A percentile compares a stretch with the other conserved stretches of the same genome.
phyloP scores from a whole-genome alignment of 805 yeast genomes.

The Candida coquimbonensis region DNA sequence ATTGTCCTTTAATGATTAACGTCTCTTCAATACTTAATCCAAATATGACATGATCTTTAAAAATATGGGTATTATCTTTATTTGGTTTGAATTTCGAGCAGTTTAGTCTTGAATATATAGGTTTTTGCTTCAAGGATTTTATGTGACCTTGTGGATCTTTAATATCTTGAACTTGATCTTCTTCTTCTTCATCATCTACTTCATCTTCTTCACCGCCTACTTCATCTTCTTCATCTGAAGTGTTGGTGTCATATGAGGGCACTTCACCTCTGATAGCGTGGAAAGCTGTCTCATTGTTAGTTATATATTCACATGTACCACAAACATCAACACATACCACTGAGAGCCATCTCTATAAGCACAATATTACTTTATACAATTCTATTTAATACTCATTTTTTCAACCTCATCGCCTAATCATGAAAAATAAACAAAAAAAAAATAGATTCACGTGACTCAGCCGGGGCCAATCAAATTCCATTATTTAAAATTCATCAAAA shows the following conservation, averaged over 20 bases:
- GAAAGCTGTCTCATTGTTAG: conserved; percentile 11
- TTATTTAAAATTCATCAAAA: background rate
- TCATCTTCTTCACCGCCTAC: background rate
- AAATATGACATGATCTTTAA: conserved; percentile 27
- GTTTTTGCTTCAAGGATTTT: conserved; percentile 12
- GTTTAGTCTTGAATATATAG: background rate
- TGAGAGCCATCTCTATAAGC: too few species aligned
- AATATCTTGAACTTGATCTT: too few species aligned
- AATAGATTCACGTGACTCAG: background rate
- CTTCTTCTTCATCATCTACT: too few species aligned
- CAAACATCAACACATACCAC: too few species aligned
- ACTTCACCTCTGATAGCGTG: conserved; percentile 15
- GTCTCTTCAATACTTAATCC: conserved; percentile 38
- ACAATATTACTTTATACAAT: too few species aligned
- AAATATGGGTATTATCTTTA: conserved; percentile 31
- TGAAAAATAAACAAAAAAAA: too few species aligned
- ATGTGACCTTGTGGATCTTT: background rate
- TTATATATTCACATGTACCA: background rate
- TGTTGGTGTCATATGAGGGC: conserved; percentile 17
- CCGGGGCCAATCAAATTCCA: conserved; percentile 8
- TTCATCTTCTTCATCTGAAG: conserved; percentile 16
- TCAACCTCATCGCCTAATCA: too few species aligned
- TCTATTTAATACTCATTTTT: too few species aligned
- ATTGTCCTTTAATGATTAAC: conserved; percentile 43
- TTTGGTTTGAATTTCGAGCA: conserved; percentile 33